These are phyloP conservation scores for Periconia sp. DNA, from an alignment of 2,329 filamentous ascomycete species.

Conservation along the genomic window DNA sequence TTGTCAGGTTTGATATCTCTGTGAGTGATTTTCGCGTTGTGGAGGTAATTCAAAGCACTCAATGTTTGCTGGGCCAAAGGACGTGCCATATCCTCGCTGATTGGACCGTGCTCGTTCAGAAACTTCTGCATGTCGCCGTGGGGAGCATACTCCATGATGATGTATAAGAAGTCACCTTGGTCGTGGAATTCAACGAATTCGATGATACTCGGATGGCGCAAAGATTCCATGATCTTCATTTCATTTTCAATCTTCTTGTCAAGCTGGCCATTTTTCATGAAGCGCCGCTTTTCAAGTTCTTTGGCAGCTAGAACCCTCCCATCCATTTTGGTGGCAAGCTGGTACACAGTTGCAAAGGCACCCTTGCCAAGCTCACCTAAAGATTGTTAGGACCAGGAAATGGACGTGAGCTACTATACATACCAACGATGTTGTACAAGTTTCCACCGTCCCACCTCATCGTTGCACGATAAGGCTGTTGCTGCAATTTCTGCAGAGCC, in stretches of 20 bases:
- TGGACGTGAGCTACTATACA: not conserved
- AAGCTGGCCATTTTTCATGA: slow-evolving; percentile 88
- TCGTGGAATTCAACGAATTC: slow-evolving; percentile 88
- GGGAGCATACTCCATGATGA: slow-evolving; percentile 93
- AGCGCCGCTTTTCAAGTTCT: slow-evolving; percentile 88
- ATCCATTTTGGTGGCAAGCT: slow-evolving; percentile 81
- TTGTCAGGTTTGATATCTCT: slow-evolving; percentile 99
- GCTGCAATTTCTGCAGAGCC: slow-evolving; percentile 26
- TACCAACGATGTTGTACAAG: slow-evolving; percentile 75
- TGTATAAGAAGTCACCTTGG: slow-evolving; percentile 78
- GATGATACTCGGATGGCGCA: slow-evolving; percentile 88
- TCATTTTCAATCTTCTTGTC: slow-evolving; percentile 95
- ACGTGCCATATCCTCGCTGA: slow-evolving; percentile 70
- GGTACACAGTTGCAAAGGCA: slow-evolving; percentile 92
- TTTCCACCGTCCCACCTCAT: slow-evolving; percentile 81
- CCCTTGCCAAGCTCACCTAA: slow-evolving; percentile 79
- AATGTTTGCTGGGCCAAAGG: slow-evolving; percentile 75
- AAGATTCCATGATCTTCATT: slow-evolving; percentile 89
- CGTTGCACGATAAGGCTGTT: slow-evolving; percentile 49
- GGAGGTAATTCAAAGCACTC: slow-evolving; percentile 81
- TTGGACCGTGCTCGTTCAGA: slow-evolving; percentile 61
- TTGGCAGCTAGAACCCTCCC: slow-evolving; percentile 87
- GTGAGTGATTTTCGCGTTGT: slow-evolving; percentile 87
- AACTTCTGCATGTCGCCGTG: slow-evolving; percentile 80
- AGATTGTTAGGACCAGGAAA: not conserved